Percentiles rank a stretch among this genome's conserved stretches.
These are phyloP conservation scores for Claviceps digitariae DNA, from an alignment of 2,329 filamentous ascomycete species.

Conservation along the genomic window DNA sequence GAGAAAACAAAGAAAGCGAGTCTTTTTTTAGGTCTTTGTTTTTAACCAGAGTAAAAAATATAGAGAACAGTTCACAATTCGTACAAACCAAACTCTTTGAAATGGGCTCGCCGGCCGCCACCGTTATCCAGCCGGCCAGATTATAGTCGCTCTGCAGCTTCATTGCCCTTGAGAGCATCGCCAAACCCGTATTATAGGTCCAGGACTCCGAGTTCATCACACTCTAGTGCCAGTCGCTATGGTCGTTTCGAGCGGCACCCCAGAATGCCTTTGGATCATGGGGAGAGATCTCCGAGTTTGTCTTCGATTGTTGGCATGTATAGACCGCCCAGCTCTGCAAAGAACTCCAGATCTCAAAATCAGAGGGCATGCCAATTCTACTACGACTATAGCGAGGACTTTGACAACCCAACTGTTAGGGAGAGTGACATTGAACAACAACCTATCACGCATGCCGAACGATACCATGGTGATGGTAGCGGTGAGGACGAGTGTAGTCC, in stretches of 20 bases:
- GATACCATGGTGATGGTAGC: background rate
- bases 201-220: slow-evolving; percentile 24
- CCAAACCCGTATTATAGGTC: slow-evolving; percentile 15
- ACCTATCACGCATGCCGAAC: slow-evolving; percentile 7
- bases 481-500: background rate
- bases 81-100: slow-evolving; percentile 25
- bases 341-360: slow-evolving; percentile 14
- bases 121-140: slow-evolving; percentile 27
- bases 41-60: slow-evolving; percentile 6
- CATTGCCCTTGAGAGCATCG: slow-evolving; percentile 20
- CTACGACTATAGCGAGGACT: slow-evolving; percentile 41
- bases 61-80: slow-evolving; percentile 32
- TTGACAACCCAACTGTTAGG: slow-evolving; percentile 21
- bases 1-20: background rate
- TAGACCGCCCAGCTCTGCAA: slow-evolving; percentile 14
- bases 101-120: slow-evolving; percentile 21
- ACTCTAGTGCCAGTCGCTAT: slow-evolving; percentile 12
- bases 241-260: slow-evolving; percentile 18
- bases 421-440: slow-evolving; percentile 7
- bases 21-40: too few species aligned
- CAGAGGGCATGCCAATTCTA: slow-evolving; percentile 27
- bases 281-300: slow-evolving; percentile 31
- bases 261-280: slow-evolving; percentile 23
- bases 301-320: slow-evolving; percentile 39
- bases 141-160: slow-evolving; percentile 26